Base-by-base conservation (phyloP, 306 rosid genomes). In the Lathyrus tuberosus region DNA sequence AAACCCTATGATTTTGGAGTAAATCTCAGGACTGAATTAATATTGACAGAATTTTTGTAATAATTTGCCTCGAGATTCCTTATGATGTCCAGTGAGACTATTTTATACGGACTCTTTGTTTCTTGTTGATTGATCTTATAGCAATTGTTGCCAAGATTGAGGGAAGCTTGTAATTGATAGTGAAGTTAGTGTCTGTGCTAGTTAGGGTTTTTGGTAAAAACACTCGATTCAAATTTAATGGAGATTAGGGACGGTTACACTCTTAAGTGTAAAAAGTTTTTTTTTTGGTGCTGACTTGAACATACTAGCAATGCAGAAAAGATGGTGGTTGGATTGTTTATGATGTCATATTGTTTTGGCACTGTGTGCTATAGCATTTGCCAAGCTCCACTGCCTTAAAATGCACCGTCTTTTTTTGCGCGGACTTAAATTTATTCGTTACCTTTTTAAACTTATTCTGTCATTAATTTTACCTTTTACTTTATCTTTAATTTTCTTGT, bases 1-100 rank as follows among this genome's bases (percentile, higher is more conserved):
- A 70, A 53, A 66, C 65, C 62, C 61, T 33, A 54, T 72, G 88
- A 86, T 87, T 68, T 70, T 78, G 87, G 88, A 80, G 86, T 58
- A 10, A 79, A 37, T 71, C 75, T 76, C 8, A 77, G 78, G 80
- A 74, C 87, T 65, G 65, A 11, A 16, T 73, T 74, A 62, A 46
- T 65, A n/a, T 70, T 71, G 72, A 41, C 49, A 47, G n/a, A 18
- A 65, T 67, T 78, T 71, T 79, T 42, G 8, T 10, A 70, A 76
- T 31, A 79, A 74, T 54, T 52, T 77, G 67, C 67, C 62, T 83
- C 60, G n/a, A n/a, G n/a, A n/a, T n/a, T n/a, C n/a, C n/a, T 17
- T 22, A 17, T 70, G 53, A 60, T 71, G 46, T 70, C 62, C 76
- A 44, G 13, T 43, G 69, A 54, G 77, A 64, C 62, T 44, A 10